Percentiles rank a stretch among this genome's conserved stretches.
Evolutionary conservation across 23 red algal species (phyloP).

Genomic region (Gracilariopsis chorda): DNA sequence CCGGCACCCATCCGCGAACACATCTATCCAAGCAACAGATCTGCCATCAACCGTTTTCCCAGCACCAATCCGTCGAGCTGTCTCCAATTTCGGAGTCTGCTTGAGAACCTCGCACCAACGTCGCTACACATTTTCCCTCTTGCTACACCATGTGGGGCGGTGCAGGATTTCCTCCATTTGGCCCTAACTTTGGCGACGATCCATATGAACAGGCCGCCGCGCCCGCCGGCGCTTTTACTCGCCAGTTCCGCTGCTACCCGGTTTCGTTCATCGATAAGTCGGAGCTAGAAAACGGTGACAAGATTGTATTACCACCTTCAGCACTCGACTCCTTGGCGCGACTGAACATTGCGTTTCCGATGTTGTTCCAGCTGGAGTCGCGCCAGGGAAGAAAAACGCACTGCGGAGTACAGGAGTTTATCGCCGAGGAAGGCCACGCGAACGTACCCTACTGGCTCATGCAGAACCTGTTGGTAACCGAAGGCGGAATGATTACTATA

Average conservation of each 20-base stretch:
- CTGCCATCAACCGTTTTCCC: too few relatives aligned
- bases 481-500: conserved; percentile 84
- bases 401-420: conserved; percentile 94
- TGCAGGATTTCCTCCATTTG: conserved; percentile 56
- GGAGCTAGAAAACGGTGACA: conserved; percentile 94
- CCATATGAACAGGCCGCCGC: conserved; percentile 29
- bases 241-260: conserved; percentile 86
- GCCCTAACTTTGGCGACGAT: conserved; percentile 55
- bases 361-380: conserved; percentile 83
- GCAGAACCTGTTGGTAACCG: conserved; percentile 78
- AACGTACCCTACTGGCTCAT: conserved; percentile 98
- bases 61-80: too few relatives aligned
- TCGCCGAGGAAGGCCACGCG: conserved; percentile 93
- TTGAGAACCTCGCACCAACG: neutral
- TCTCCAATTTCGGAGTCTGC: too few relatives aligned
- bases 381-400: conserved; percentile 72
- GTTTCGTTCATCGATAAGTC: conserved; percentile 94
- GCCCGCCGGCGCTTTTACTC: conserved; percentile 61
- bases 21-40: too few relatives aligned
- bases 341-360: conserved; percentile 85
- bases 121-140: neutral
- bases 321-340: conserved; percentile 77
- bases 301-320: conserved; percentile 90
- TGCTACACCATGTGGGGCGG: conserved; percentile 55
- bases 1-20: too few relatives aligned